Conservation (phyloP, 2,329 filamentous ascomycete species). For the Daldinia sp. region DNA sequence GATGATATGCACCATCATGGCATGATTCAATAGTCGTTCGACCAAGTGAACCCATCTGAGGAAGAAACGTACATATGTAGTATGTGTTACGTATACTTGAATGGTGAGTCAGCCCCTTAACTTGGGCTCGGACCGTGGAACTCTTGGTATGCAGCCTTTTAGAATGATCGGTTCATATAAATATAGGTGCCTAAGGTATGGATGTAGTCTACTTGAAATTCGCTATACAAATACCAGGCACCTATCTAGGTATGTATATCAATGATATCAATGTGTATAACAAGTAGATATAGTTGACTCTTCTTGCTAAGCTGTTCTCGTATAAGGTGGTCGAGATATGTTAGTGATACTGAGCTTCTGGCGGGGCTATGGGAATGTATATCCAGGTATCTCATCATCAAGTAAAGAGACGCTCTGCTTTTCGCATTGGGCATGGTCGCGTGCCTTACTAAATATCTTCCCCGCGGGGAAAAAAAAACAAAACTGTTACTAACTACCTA, state of each 20-base stretch:
- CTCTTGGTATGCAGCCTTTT: too few species aligned
- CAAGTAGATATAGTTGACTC: too few species aligned
- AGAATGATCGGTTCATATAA: background rate
- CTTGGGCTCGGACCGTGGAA: background rate
- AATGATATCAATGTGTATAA: too few species aligned
- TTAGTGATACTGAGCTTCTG: too few species aligned
- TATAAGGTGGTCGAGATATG: too few species aligned
- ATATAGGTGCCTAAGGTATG: background rate
- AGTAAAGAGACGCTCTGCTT: background rate
- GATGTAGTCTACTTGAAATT: background rate
- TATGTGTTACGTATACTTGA: background rate
- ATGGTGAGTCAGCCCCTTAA: background rate
- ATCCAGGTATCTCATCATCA: too few species aligned
- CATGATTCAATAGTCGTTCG: constrained; percentile 11
- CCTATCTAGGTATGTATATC: too few species aligned
- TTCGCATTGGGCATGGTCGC: background rate
- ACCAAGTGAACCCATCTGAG: background rate
- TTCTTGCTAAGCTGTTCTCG: too few species aligned
- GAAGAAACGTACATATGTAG: background rate
- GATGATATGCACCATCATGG: background rate
- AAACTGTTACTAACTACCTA: too few species aligned
- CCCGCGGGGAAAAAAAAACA: too few species aligned
- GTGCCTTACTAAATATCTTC: background rate
- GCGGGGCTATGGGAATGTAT: too few species aligned
- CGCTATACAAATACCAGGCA: background rate